Base-by-base conservation (phyloP, 2,329 filamentous ascomycete species). In the Drechmeria coniospora region DNA sequence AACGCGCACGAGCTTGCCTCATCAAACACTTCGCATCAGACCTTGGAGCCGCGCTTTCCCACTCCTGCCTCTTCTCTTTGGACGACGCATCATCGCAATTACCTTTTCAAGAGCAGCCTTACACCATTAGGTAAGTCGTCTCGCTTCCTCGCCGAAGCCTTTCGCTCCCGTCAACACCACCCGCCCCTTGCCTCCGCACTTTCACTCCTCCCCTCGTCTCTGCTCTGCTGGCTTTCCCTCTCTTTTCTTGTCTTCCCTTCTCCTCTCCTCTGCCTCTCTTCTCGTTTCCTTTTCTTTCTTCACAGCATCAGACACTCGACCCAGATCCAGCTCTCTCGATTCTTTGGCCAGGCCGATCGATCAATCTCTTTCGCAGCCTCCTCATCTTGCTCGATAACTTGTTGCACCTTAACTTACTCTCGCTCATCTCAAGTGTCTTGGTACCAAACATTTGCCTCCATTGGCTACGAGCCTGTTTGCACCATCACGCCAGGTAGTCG, bases 321-420 rank as follows among this genome's bases (percentile, higher is more conserved):
- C 50, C 52, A 51, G 27, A 30, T 47, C 46, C 51, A 52, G 44
- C 56, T 56, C 57, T 57, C 60, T 57, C 40, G 36, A 33, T 24
- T 35, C 34, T 39, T 35, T 32, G 35, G 28, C 29, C 29, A 30
- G 40, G 34, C 41, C 35, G 29, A 35, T 41, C 34, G 29, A 35
- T 41, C 35, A 33, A 46, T 46, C 45, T 47, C 44, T 47, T 46
- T 45, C 39, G 39, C 42, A 42, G 47, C 41, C 51, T n/a, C n/a
- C n/a, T 50, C 59, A 62, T 62, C 58, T 69, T 68, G 65, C 62
- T 66, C 52, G 57, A 61, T 67, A 68, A 60, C 62, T 65, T 53
- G 59, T 59, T 61, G 62, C 60, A 65, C 68, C 59, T 63, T 63
- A 61, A n/a, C 58, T 63, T 61, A 62, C 56, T 55, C 59, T 68